Evolutionary conservation across 202 grass and related monocot genomes (phyloP).

Genomic region (Setaria italica): DNA sequence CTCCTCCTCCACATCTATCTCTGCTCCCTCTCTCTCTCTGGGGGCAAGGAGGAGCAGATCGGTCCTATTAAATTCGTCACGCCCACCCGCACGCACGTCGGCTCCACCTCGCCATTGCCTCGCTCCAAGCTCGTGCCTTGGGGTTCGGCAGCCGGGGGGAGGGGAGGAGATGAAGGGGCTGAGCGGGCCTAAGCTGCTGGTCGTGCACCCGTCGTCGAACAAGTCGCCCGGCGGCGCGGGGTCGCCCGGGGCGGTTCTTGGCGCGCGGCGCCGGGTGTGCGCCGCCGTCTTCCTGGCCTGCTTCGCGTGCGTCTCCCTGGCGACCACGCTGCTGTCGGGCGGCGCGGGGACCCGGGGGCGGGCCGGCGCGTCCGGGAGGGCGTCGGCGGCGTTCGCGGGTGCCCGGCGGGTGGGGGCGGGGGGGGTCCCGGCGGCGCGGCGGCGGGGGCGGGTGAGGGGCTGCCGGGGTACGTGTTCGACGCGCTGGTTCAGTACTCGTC

Average conservation of each 20-base stretch:
- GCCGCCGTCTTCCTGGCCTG: constrained; percentile 71
- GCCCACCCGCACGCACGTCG: neutral
- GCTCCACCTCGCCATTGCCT: constrained; percentile 24
- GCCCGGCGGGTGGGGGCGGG: neutral
- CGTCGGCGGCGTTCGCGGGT: constrained; percentile 1
- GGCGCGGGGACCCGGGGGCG: constrained; percentile 34
- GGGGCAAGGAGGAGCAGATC: neutral
- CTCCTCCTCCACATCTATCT: constrained; percentile 35
- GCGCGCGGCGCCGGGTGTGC: constrained; percentile 63
- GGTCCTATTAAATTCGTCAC: constrained; percentile 12
- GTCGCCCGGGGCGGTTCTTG: constrained; percentile 36
- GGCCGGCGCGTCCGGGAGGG: neutral
- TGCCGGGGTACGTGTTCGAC: constrained; percentile 77
- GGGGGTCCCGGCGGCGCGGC: neutral
- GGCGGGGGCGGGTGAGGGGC: neutral
- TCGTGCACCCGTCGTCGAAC: constrained; percentile 65
- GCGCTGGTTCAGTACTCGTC: constrained; percentile 78
- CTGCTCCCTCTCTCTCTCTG: neutral
- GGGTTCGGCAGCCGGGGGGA: neutral
- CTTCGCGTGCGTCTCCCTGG: constrained; percentile 76
- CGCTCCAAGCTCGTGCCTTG: neutral
- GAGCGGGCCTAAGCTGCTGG: constrained; percentile 69
- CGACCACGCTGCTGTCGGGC: constrained; percentile 68
- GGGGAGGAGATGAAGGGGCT: constrained; percentile 73
- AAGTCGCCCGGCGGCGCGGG: constrained; percentile 48